These are phyloP conservation scores for Acanthochlamys bracteata DNA, from an alignment of 106 monocot genomes.

Conservation along the genomic window DNA sequence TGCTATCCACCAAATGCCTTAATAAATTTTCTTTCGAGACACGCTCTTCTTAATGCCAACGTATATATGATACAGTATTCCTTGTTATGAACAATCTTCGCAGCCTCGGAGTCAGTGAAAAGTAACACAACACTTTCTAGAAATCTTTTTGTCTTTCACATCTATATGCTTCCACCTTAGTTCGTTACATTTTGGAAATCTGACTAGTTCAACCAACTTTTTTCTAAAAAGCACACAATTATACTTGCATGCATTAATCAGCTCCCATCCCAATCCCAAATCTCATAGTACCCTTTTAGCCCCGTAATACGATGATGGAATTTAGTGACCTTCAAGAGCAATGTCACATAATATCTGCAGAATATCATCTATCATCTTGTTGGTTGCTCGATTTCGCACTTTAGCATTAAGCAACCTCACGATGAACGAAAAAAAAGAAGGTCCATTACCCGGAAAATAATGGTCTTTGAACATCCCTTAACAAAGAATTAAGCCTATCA, in stretches of 20 bases:
- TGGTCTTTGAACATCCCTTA: no score
- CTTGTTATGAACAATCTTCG: slow-evolving; percentile 6
- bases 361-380: no score
- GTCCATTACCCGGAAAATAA: no score
- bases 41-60: neutral
- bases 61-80: slow-evolving; percentile 1
- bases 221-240: neutral
- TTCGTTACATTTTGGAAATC: neutral
- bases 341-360: neutral
- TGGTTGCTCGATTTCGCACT: no score
- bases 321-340: neutral
- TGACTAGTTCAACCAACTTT: neutral
- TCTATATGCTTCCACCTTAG: neutral
- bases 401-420: no score
- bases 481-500: no score
- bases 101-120: slow-evolving; percentile 2
- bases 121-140: slow-evolving; percentile 4
- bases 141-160: neutral
- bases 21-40: neutral
- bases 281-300: neutral
- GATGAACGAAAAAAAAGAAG: no score
- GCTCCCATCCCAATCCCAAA: neutral
- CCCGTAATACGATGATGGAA: neutral
- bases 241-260: neutral
- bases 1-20: neutral